phyloP scores from a whole-genome alignment of 2,329 filamentous ascomycete species.

The Aspergillus aculeatinus region DNA sequence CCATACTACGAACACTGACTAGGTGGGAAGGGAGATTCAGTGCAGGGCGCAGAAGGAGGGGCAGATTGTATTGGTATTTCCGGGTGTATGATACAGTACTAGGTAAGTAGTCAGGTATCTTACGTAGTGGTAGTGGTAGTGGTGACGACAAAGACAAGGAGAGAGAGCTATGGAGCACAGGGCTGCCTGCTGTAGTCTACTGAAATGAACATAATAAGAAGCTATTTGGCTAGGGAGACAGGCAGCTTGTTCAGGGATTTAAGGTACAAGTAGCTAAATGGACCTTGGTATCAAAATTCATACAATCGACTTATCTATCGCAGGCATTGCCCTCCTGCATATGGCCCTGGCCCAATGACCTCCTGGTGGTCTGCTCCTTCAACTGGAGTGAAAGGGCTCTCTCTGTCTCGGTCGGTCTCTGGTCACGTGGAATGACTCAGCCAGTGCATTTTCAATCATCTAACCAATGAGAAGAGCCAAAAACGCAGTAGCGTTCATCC shows the following conservation, averaged over 20 bases:
- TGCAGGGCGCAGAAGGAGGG: background rate
- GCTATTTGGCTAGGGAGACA: no score
- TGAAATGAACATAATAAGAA: background rate
- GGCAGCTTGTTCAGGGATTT: background rate
- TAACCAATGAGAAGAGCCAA: background rate
- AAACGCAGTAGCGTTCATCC: background rate
- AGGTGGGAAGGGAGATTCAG: background rate
- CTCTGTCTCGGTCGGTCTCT: background rate
- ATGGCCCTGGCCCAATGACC: background rate
- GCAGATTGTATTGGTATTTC: background rate
- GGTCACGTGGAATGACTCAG: slow-evolving; percentile 12
- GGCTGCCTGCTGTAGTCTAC: background rate
- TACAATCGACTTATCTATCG: background rate
- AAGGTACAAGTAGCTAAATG: background rate
- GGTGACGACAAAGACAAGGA: background rate
- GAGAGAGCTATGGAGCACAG: no score
- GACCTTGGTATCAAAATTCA: no score
- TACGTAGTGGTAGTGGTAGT: background rate
- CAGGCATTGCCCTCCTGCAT: background rate
- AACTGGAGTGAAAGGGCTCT: background rate
- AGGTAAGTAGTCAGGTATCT: no score
- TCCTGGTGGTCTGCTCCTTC: background rate
- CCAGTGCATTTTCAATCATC: background rate
- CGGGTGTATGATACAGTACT: background rate
- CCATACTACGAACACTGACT: no score